A percentile compares a stretch with the other conserved stretches of the same genome.
Evolutionary conservation across 805 yeast species (phyloP).

Genomic region (Sugiyamaella marilandica): DNA sequence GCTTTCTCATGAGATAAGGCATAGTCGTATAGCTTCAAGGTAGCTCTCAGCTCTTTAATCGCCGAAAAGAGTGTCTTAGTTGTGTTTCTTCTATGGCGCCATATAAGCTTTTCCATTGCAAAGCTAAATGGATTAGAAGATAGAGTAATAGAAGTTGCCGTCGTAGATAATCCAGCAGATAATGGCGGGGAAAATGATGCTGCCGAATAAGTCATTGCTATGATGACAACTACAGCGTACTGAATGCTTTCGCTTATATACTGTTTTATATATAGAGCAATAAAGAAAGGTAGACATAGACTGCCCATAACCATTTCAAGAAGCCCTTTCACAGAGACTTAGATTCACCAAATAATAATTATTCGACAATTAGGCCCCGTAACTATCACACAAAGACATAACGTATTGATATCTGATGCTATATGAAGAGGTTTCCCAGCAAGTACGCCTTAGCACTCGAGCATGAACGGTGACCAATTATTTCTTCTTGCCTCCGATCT

Average conservation of each 20-base stretch:
- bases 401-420: too few species aligned
- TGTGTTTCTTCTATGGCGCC: background rate
- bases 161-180: constrained; percentile 1
- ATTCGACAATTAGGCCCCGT: too few species aligned
- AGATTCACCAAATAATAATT: too few species aligned
- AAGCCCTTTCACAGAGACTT: too few species aligned
- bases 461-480: background rate
- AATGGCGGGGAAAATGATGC: background rate
- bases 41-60: constrained; percentile 14
- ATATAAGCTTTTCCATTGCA: background rate
- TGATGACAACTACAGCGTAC: too few species aligned
- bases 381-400: too few species aligned
- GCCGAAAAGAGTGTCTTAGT: constrained; percentile 16
- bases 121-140: constrained; percentile 2
- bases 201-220: background rate
- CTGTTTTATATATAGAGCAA: too few species aligned
- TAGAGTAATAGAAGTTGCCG: background rate
- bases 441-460: too few species aligned
- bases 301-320: too few species aligned
- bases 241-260: background rate
- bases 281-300: too few species aligned
- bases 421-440: too few species aligned
- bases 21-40: constrained; percentile 20
- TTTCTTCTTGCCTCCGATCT: constrained; percentile 36
- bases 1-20: constrained; percentile 12